Conservation (phyloP, 2,329 filamentous ascomycete species). For the Pseudocercospora pini-densiflorae region DNA sequence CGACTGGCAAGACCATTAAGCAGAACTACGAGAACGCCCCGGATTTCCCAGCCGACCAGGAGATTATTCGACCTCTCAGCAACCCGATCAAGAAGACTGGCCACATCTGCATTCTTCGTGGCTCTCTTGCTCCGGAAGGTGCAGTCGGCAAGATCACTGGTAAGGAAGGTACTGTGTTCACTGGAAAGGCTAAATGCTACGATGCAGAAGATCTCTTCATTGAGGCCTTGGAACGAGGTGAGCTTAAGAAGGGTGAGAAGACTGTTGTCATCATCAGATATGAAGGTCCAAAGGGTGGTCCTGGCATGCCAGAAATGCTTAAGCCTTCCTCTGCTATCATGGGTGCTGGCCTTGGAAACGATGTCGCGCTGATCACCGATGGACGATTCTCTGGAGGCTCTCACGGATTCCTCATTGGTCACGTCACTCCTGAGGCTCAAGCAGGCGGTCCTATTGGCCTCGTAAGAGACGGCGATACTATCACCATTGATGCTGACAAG, state of each 20-base stretch:
- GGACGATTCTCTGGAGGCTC: slow-evolving; percentile 79
- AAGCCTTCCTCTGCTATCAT: slow-evolving; percentile 75
- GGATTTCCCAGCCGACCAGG: slow-evolving; percentile 70
- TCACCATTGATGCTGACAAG: slow-evolving; percentile 81
- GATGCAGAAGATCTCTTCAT: slow-evolving; percentile 73
- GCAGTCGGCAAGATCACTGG: slow-evolving; percentile 77
- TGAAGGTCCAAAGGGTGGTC: slow-evolving; percentile 73
- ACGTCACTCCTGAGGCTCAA: slow-evolving; percentile 85
- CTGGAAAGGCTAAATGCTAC: slow-evolving; percentile 71
- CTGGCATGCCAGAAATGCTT: slow-evolving; percentile 77
- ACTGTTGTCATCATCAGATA: slow-evolving; percentile 77
- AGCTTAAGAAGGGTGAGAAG: slow-evolving; percentile 76
- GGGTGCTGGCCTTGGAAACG: slow-evolving; percentile 73
- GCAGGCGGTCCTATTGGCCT: slow-evolving; percentile 84
- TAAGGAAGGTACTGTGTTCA: slow-evolving; percentile 71
- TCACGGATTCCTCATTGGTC: slow-evolving; percentile 86
- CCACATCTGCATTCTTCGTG: slow-evolving; percentile 74
- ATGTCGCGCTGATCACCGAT: slow-evolving; percentile 75
- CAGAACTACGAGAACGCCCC: slow-evolving; percentile 59
- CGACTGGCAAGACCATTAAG: slow-evolving; percentile 56
- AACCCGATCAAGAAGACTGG: slow-evolving; percentile 73
- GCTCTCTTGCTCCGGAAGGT: slow-evolving; percentile 70
- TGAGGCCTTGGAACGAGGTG: slow-evolving; percentile 66
- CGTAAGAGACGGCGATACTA: slow-evolving; percentile 77
- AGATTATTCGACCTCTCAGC: slow-evolving; percentile 70